Percentiles rank a stretch among this genome's conserved stretches.
phyloP scores from a whole-genome alignment of 2,329 filamentous ascomycete genomes.

The Sarocladium strictum region DNA sequence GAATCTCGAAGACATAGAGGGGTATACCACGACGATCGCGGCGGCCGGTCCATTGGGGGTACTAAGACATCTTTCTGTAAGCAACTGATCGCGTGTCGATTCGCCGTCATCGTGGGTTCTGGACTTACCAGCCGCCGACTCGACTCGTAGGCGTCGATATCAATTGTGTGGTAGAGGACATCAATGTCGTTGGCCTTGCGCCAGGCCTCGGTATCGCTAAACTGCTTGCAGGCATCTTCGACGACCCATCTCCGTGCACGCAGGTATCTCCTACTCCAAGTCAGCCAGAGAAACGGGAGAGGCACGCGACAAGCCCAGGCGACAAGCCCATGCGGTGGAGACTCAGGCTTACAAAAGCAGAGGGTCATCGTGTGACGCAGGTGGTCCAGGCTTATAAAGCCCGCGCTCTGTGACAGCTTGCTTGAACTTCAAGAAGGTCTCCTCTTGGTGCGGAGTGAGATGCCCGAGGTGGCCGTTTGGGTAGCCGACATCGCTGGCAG shows the following conservation, averaged over 20 bases:
- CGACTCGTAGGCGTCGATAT: slow-evolving; percentile 76
- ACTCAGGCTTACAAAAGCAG: slow-evolving; percentile 59
- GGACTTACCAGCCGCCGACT: slow-evolving; percentile 64
- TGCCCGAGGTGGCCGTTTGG: slow-evolving; percentile 77
- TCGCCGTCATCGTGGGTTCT: slow-evolving; percentile 9
- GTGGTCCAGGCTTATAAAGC: slow-evolving; percentile 51
- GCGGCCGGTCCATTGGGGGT: slow-evolving; percentile 91
- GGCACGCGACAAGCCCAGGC: slow-evolving; percentile 8
- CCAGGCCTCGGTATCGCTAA: slow-evolving; percentile 85
- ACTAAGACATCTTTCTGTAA: slow-evolving; percentile 42
- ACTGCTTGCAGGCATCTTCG: slow-evolving; percentile 73
- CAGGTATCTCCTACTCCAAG: slow-evolving; percentile 64
- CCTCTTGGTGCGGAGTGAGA: slow-evolving; percentile 62
- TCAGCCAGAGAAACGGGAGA: background rate
- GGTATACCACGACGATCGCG: slow-evolving; percentile 88
- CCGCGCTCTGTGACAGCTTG: slow-evolving; percentile 56
- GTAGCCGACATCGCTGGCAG: slow-evolving; percentile 44
- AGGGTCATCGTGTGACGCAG: slow-evolving; percentile 65
- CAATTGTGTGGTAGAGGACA: slow-evolving; percentile 78
- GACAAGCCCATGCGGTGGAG: too few relatives aligned
- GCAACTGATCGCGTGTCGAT: background rate
- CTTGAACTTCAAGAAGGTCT: slow-evolving; percentile 68
- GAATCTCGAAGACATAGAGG: slow-evolving; percentile 85
- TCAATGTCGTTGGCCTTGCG: slow-evolving; percentile 73
- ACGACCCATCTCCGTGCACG: slow-evolving; percentile 78